Evolutionary conservation across 1,139 yeast genomes (phyloP).

Genomic region (Magnusiomyces ingens): DNA sequence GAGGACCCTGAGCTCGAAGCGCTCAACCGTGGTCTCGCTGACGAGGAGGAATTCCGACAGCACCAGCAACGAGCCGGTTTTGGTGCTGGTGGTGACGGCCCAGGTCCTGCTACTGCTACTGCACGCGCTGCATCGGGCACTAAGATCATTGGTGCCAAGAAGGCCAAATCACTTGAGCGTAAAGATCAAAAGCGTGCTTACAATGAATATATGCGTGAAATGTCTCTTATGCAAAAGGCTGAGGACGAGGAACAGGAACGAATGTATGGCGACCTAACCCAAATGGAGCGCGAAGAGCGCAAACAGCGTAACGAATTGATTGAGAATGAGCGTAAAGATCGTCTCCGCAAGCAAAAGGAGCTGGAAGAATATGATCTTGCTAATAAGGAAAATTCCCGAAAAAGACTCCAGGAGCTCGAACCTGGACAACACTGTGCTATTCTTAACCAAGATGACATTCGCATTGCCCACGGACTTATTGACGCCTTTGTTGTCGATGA

Average conservation of each 20-base stretch:
- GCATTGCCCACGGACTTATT: constrained; percentile 3
- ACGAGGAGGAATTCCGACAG: constrained; percentile 9
- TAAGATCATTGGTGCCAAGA: constrained; percentile 16
- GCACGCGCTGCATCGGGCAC: neutral
- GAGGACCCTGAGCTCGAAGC: constrained; percentile 14
- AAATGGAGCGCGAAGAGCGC: constrained; percentile 12
- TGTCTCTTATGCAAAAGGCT: constrained; percentile 11
- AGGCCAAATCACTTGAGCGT: constrained; percentile 17
- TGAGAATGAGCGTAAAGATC: constrained; percentile 12
- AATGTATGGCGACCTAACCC: constrained; percentile 13
- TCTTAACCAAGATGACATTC: constrained; percentile 1
- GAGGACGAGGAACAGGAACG: constrained; percentile 16
- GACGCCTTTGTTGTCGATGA: constrained; percentile 12
- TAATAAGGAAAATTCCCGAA: constrained; percentile 9
- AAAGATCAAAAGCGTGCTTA: constrained; percentile 18
- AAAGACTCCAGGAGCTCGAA: constrained; percentile 8
- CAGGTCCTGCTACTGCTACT: constrained; percentile 5
- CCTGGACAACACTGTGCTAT: constrained; percentile 9
- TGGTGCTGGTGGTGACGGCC: constrained; percentile 8
- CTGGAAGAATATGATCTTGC: constrained; percentile 7
- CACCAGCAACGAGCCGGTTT: constrained; percentile 4
- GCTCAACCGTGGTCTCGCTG: constrained; percentile 1
- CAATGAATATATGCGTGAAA: constrained; percentile 15
- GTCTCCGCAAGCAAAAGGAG: constrained; percentile 12
- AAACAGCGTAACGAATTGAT: constrained; percentile 12